Base-by-base conservation (phyloP, 768 basidiomycete species). In the Tricholoma flavovirens region DNA sequence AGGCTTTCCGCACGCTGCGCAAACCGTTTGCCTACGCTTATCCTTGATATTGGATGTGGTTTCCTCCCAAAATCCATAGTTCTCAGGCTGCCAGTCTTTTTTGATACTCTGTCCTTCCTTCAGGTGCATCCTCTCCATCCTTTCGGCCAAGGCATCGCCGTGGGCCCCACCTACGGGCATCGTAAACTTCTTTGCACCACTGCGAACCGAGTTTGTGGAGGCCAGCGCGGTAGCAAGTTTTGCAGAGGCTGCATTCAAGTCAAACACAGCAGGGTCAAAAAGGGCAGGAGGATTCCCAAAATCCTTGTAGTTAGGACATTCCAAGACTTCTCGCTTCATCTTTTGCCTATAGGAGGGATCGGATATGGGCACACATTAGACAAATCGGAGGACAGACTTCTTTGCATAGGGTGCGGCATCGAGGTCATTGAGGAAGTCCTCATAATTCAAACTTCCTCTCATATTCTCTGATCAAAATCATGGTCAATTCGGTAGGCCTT, bases 291-390 rank as follows among this genome's bases (percentile, higher is more conserved):
- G 56, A 51, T 67, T 65, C 43, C 64, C 58, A 49, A 64, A 71
- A 17, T 43, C 58, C n/a, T 60, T 62, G 57, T 71, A 71, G 55
- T 69, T 69, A 3, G 66, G 66, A 14, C 55, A 51, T 15, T 64
- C 55, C 33, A 72, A 59, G 17, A 72, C 64, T 56, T 69, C 64
- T 5, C 62, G 63, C 30, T 66, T 70, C 58, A 64, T 69, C 32
- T 64, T 55, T n/a, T 53, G 51, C n/a, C 51, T 63, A 66, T 15
- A 5, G 15, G 45, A 22, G 38, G 21, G 54, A 17, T 19, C 17
- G 40, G 5, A 42, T 29, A n/a, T n/a, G n/a, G n/a, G n/a, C n/a
- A n/a, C n/a, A n/a, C n/a, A n/a, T n/a, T n/a, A n/a, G 21, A 11
- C 12, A 22, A 43, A 9, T 1, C 17, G 22, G 21, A n/a, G 1